These are phyloP conservation scores for Colletotrichum sp. DNA, from an alignment of 2,329 filamentous ascomycete species.

Conservation along the genomic window DNA sequence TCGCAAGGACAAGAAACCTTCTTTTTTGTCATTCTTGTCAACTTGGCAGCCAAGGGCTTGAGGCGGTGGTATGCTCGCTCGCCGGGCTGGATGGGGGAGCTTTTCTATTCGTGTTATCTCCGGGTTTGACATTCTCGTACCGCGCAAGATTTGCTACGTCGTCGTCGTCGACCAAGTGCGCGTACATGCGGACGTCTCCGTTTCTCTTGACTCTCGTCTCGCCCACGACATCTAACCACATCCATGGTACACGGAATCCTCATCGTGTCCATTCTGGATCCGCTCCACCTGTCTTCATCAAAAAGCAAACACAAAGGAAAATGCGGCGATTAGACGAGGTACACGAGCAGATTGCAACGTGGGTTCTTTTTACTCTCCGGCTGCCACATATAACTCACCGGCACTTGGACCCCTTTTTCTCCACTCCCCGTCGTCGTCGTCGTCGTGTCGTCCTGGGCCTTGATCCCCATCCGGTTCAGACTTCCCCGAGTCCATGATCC, in stretches of 20 bases:
- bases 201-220: background rate
- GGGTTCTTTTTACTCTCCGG: background rate
- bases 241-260: background rate
- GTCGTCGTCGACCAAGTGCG: background rate
- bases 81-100: background rate
- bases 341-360: background rate
- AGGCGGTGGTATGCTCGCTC: background rate
- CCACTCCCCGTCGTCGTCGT: background rate
- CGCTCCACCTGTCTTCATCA: slow-evolving; percentile 12
- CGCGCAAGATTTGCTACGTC: background rate
- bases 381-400: slow-evolving; percentile 1
- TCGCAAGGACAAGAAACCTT: slow-evolving; percentile 15
- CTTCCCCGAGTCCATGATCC: slow-evolving; percentile 10
- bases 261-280: background rate
- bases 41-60: background rate
- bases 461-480: background rate
- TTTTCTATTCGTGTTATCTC: background rate
- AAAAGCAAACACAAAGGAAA: background rate
- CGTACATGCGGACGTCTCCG: background rate
- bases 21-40: background rate
- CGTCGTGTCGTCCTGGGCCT: background rate
- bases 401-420: slow-evolving; percentile 6
- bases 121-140: background rate
- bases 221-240: background rate
- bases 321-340: background rate